These are phyloP conservation scores for Aspergillus novoparasiticus DNA, from an alignment of 2,329 filamentous ascomycete genomes.

Conservation along the genomic window DNA sequence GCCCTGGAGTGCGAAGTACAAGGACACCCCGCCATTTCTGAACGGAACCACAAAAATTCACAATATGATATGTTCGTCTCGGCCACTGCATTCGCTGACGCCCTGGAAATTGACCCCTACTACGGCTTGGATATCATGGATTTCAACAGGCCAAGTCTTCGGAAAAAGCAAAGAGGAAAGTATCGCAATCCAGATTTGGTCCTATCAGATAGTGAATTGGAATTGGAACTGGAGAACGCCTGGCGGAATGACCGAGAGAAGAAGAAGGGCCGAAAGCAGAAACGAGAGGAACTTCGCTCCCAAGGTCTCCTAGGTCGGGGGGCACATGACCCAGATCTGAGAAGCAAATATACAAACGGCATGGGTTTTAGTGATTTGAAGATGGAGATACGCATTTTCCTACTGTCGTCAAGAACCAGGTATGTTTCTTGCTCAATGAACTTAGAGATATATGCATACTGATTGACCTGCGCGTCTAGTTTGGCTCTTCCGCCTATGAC, in stretches of 20 bases:
- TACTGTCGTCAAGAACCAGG: constrained; percentile 65
- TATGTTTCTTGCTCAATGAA: constrained; percentile 44
- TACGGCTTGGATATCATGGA: constrained; percentile 85
- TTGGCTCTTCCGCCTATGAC: constrained; percentile 82
- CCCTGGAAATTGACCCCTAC: constrained; percentile 61
- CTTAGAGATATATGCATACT: not conserved
- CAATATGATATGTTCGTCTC: constrained; percentile 49
- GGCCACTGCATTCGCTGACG: constrained; percentile 60
- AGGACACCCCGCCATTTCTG: not conserved
- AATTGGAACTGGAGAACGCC: constrained; percentile 58
- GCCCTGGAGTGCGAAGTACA: not conserved
- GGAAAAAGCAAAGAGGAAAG: constrained; percentile 65
- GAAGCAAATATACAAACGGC: constrained; percentile 71
- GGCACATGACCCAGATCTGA: constrained; percentile 60
- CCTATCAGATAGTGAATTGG: constrained; percentile 68
- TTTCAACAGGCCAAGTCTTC: constrained; percentile 70
- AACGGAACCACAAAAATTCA: not conserved
- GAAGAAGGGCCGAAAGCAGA: constrained; percentile 70
- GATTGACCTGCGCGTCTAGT: constrained; percentile 43
- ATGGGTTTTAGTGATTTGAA: constrained; percentile 72
- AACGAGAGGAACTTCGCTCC: constrained; percentile 68
- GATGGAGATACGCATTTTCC: constrained; percentile 71
- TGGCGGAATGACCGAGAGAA: constrained; percentile 70
- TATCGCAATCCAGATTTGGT: constrained; percentile 58
- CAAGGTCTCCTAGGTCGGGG: constrained; percentile 66